phyloP scores from a whole-genome alignment of 2,329 filamentous ascomycete species.

The Juglanconis oblonga region DNA sequence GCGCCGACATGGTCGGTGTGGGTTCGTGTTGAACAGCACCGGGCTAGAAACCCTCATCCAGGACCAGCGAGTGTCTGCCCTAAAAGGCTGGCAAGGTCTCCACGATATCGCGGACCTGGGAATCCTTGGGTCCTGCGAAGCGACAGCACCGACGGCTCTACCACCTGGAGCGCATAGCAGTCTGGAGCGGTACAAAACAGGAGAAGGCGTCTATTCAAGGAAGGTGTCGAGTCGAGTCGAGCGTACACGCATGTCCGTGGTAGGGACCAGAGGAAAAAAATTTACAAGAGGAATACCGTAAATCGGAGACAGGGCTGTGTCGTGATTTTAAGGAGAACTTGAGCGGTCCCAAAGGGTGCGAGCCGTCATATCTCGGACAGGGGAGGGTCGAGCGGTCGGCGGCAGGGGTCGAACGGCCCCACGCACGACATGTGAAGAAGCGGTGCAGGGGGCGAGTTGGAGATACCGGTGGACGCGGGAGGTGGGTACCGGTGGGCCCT shows the following conservation, averaged over 20 bases:
- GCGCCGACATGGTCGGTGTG: conserved; percentile 24
- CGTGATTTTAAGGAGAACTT: conserved; percentile 6
- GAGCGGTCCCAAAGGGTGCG: conserved; percentile 4
- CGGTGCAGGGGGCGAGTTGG: neutral
- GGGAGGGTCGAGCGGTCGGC: conserved; percentile 4
- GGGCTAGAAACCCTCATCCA: neutral
- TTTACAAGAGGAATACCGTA: neutral
- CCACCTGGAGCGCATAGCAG: neutral
- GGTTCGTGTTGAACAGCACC: neutral
- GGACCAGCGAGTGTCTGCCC: neutral
- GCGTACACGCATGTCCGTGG: neutral
- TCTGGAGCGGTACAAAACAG: neutral
- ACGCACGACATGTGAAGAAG: conserved; percentile 12
- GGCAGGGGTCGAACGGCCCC: conserved; percentile 1
- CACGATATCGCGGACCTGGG: neutral
- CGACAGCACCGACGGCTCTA: neutral
- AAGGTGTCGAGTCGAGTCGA: neutral
- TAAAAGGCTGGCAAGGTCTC: neutral
- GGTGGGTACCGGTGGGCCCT: neutral
- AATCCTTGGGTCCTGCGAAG: neutral
- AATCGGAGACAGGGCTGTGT: neutral
- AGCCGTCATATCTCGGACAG: conserved; percentile 11
- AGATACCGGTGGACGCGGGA: neutral
- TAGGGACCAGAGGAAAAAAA: neutral
- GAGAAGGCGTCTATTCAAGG: neutral